Evolutionary conservation across 2,329 filamentous ascomycete species (phyloP), one percentile per base, ranked within the genome.

Genomic region (Moelleriella libera): DNA sequence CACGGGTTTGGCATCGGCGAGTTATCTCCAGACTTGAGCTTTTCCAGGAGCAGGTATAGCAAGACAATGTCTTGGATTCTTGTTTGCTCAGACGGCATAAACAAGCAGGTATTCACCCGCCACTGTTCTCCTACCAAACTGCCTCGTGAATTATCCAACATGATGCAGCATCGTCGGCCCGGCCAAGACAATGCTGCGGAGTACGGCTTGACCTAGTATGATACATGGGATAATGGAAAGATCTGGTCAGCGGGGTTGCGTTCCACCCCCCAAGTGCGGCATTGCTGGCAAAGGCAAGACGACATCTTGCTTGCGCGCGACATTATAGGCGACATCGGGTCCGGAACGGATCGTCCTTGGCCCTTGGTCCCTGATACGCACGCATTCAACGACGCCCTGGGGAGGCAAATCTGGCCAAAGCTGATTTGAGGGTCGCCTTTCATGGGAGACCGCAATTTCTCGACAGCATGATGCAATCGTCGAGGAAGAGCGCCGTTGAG

Each of bases 61-160:
- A 44, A 44, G 41, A 44, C 34, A 31, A 21, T 48, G 44, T 46
- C 41, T 48, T 46, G 44, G 30, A 41, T 28, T 39, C 44, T 44
- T 46, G 34, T 44, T 29, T 29, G 43, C 43, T 44, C n/a, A 31
- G 43, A 44, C 43, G 34, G 34, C 34, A 37, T 37, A 5, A 37
- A 37, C 34, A 37, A 37, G 12, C 34, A 37, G 12, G 21, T 21
- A 21, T 21, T 37, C 34, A 37, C 8, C 34, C 34, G 34, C 34
- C 34, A 37, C 34, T 12, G 34, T 9, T 12, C 34, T 37, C 34
- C 12, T 37, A 12, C 34, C 3, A 37, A 9, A 12, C 34, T 5
- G 34, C 34, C 34, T 37, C 34, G 34, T 37, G 34, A 4, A 37
- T 37, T 37, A 9, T 9, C 34, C 34, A 37, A 37, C 12, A 9